Percentiles rank a stretch among this genome's conserved stretches.
Evolutionary conservation across 805 yeast genomes (phyloP).

Genomic region (Starmerella apicola): DNA sequence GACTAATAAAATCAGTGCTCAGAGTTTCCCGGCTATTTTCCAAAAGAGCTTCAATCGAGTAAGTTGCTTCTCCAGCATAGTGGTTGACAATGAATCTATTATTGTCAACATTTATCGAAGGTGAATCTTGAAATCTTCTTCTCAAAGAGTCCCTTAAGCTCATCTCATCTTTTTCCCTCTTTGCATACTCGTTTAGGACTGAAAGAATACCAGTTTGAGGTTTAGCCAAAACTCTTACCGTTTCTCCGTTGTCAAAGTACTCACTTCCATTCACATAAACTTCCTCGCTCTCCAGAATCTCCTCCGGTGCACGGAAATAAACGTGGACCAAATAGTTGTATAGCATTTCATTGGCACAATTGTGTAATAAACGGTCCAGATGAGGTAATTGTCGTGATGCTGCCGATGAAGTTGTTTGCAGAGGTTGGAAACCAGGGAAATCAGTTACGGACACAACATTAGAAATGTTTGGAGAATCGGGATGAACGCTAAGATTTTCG

Average conservation of each 20-base stretch:
- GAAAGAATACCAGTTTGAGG: constrained; percentile 29
- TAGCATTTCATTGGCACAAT: constrained; percentile 32
- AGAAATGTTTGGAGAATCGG: constrained; percentile 21
- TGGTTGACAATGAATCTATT: constrained; percentile 42
- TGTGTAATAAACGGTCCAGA: constrained; percentile 31
- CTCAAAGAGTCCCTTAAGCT: constrained; percentile 26
- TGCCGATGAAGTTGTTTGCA: constrained; percentile 13
- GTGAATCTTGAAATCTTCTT: constrained; percentile 26
- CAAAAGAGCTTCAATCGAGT: constrained; percentile 39
- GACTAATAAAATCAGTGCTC: constrained; percentile 31
- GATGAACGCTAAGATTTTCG: constrained; percentile 24
- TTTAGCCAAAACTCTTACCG: constrained; percentile 41
- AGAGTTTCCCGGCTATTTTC: constrained; percentile 42
- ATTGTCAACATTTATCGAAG: constrained; percentile 26
- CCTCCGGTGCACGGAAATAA: constrained; percentile 30
- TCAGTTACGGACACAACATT: constrained; percentile 30
- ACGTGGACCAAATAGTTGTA: constrained; percentile 30
- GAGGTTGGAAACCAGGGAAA: constrained; percentile 32
- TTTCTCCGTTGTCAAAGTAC: constrained; percentile 44
- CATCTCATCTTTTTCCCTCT: constrained; percentile 26
- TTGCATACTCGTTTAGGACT: constrained; percentile 30
- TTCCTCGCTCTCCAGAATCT: constrained; percentile 31
- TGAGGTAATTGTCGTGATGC: constrained; percentile 21
- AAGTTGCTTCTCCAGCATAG: constrained; percentile 48
- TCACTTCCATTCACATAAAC: constrained; percentile 41